Conservation (phyloP, 2,329 filamentous ascomycete genomes). For the Ophiognomonia clavigignenti-juglandacearum region DNA sequence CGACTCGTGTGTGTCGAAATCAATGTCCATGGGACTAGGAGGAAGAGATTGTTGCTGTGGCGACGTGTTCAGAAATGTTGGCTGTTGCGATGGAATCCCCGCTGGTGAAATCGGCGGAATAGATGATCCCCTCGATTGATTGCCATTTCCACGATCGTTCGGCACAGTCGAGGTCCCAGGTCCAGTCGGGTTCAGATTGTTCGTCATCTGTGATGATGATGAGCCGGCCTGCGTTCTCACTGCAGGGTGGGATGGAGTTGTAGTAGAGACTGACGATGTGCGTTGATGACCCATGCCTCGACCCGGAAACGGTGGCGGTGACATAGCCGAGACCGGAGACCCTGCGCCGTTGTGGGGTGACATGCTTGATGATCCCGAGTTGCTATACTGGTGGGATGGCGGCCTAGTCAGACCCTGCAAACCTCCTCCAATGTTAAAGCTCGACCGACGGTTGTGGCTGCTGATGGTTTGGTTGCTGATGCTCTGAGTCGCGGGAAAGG, state of each 20-base stretch:
- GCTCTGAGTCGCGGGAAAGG: constrained; percentile 16
- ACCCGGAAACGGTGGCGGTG: constrained; percentile 14
- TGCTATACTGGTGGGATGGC: constrained; percentile 16
- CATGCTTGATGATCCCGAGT: constrained; percentile 14
- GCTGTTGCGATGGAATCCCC: constrained; percentile 15
- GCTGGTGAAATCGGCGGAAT: constrained; percentile 13
- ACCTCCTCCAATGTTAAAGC: constrained; percentile 16
- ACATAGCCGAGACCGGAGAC: constrained; percentile 17
- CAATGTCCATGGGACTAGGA: constrained; percentile 7
- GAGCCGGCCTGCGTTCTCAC: constrained; percentile 28
- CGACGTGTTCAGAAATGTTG: constrained; percentile 9
- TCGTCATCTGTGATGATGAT: constrained; percentile 12
- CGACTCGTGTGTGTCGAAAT: constrained; percentile 10
- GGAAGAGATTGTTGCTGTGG: constrained; percentile 16
- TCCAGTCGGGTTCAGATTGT: constrained; percentile 6
- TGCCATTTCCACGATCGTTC: background rate
- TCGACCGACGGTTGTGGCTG: constrained; percentile 20
- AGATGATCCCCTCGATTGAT: background rate
- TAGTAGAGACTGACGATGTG: constrained; percentile 12
- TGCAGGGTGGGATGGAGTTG: constrained; percentile 30
- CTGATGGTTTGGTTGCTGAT: too few relatives aligned
- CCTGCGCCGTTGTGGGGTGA: constrained; percentile 12
- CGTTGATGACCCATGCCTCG: constrained; percentile 11
- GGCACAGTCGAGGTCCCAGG: background rate
- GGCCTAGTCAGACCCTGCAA: constrained; percentile 15